Evolutionary conservation across 371 early-diverging fungal genomes (phyloP), one percentile per base, ranked within the genome.

Genomic region (Apophysomyces elegans): DNA sequence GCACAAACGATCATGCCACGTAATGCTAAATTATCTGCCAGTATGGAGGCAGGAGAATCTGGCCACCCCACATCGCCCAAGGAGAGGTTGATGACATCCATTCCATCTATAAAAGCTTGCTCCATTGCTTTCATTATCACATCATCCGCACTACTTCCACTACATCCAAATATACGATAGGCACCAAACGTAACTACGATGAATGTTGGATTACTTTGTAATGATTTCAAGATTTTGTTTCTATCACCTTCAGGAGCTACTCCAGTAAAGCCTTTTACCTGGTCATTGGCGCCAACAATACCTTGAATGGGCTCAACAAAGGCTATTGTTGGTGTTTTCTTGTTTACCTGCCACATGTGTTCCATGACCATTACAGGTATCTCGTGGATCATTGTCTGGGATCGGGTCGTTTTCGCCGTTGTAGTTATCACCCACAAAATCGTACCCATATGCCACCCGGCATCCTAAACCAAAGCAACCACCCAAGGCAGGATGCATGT

Each of bases 91-190:
- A 79, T 62, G 4, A 80, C 61, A 58, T 80, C 80, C 86, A 90
- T 88, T 6, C 90, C 86, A 66, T 92, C 93, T 0, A 75, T 67
- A 65, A 81, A 86, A 1, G 95, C 95, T 6, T 35, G 66, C 56
- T 88, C 88, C 79, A 94, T 81, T 0, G 92, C 94, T 50, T 83
- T 81, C 61, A 91, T 78, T 8, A 94, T 81, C 6, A 90, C 75
- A 63, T 93, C 94, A 39, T 85, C 85, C 0, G 87, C 75, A n/a
- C 90, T 87, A 57, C 83, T 81, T 7, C 91, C 93, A 1, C 71
- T 66, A 72, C 95, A 95, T 26, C 93, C 92, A 77, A 95, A 93
- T 0, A 90, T 84, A 39, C 90, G 73, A 64, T 90, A 91, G 2
- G 85, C 89, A 7, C 90, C 90, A 57, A 90, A 70, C 0, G 83